Base-by-base conservation (phyloP, 495 filamentous ascomycete genomes). In the Penicillium angulare region DNA sequence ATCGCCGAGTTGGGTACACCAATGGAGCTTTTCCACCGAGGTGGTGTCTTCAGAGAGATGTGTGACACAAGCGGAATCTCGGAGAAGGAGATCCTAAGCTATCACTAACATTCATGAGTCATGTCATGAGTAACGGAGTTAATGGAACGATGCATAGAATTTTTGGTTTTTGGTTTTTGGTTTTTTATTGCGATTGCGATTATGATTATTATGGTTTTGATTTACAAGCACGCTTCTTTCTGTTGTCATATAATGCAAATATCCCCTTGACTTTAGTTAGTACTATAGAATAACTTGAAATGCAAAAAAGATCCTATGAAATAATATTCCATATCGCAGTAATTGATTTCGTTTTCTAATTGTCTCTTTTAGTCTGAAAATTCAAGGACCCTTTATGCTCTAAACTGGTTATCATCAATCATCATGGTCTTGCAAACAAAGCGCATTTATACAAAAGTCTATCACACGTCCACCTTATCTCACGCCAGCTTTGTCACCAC, bases 401-500 rank as follows among this genome's bases (percentile, higher is more conserved):
- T 38, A 20, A 16, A 13, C 34, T 38, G n/a, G 34, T 6, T 38
- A 38, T 38, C 27, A 31, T 31, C 27, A 31, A 31, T 31, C 27
- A 31, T 31, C 27, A 31, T 31, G n/a, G n/a, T n/a, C n/a, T n/a
- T n/a, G 8, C 27, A 12, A 31, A 7, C 27, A 12, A 12, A 1
- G 27, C 27, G 27, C 2, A 31, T 31, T 12, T 31, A 31, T 31
- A 31, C 27, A 31, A 31, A 31, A 31, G 27, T 7, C 2, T 12
- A 7, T 12, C 8, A 31, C 27, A 31, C n/a, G n/a, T 31, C 27
- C 27, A 31, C 13, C 8, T 7, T 12, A 31, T 6, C 13, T 38
- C 17, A 76, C 39, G 72, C 56, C 60, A 77, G 48, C 36, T 67
- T 60, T 42, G 75, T 63, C 49, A 76, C 71, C 35, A 47, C 56